Conservation (phyloP, 805 yeast species). For the Wilhelminamyces savonicus region DNA sequence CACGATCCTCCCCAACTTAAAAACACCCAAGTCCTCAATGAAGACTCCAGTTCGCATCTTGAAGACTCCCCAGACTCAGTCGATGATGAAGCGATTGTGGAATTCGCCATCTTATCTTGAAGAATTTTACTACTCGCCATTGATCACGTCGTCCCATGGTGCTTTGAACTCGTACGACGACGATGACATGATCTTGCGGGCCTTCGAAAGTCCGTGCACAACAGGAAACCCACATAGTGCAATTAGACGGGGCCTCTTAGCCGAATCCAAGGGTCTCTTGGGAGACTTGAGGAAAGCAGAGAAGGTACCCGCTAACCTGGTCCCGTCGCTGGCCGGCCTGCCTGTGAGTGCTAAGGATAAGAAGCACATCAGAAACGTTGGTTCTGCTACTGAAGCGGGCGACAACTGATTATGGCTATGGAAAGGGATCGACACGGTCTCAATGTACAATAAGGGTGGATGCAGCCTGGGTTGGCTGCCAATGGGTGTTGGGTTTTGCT, state of each 20-base stretch:
- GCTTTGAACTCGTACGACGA: conserved; percentile 33
- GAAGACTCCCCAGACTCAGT: conserved; percentile 36
- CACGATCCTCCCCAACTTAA: no score
- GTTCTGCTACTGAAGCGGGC: background rate
- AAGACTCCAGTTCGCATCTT: conserved; percentile 31
- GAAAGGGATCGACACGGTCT: background rate
- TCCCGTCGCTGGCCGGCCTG: no score
- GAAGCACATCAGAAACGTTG: background rate
- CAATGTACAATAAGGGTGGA: no score
- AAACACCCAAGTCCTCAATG: conserved; percentile 29
- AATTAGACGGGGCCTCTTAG: conserved; percentile 4
- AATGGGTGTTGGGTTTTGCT: background rate
- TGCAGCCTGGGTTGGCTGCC: no score
- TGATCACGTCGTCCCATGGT: background rate
- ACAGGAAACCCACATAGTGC: conserved; percentile 2
- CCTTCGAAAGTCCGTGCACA: conserved; percentile 29
- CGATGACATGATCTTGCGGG: conserved; percentile 39
- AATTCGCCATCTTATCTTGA: conserved; percentile 62
- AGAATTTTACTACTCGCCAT: conserved; percentile 54
- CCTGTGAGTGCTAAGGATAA: no score
- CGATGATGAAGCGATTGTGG: conserved; percentile 50
- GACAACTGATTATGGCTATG: background rate
- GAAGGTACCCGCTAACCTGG: no score
- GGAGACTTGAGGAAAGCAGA: conserved; percentile 7
- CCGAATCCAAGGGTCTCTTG: conserved; percentile 1